phyloP scores from a whole-genome alignment of 2,329 filamentous ascomycete genomes.

The Huntiella abstrusa region DNA sequence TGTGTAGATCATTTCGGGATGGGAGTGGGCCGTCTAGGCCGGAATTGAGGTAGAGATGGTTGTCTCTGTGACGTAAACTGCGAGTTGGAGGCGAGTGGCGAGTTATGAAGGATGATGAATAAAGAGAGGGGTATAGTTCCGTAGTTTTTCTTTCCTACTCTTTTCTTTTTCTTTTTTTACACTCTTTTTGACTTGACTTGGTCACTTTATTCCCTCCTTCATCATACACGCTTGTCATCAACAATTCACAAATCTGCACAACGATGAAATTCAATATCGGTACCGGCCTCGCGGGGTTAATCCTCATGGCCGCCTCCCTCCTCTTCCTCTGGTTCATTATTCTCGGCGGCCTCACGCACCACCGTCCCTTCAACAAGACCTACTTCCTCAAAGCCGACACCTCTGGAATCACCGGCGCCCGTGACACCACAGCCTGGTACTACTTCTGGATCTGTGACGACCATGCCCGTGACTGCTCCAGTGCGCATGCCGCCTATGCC shows the following conservation, averaged over 20 bases:
- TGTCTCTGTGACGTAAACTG: no score
- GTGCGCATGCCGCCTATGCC: constrained; percentile 41
- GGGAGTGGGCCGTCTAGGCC: no score
- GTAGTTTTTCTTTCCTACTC: neutral
- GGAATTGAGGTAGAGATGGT: no score
- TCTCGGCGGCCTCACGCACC: constrained; percentile 31
- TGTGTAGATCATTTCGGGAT: no score
- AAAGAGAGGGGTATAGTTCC: neutral
- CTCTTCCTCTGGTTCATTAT: constrained; percentile 41
- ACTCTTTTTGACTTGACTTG: neutral
- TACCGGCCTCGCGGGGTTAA: constrained; percentile 15
- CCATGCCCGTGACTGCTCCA: constrained; percentile 44
- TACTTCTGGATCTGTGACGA: constrained; percentile 69
- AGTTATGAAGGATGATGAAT: no score
- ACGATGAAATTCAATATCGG: constrained; percentile 4
- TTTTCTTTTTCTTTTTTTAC: neutral
- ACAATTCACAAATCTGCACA: neutral
- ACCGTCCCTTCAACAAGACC: constrained; percentile 46
- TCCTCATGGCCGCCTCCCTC: constrained; percentile 32
- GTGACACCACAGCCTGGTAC: constrained; percentile 61
- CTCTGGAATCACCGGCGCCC: constrained; percentile 48
- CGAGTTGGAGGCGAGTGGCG: no score
- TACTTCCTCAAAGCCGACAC: constrained; percentile 79
- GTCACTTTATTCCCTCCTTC: neutral
- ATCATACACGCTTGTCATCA: neutral